phyloP scores from a whole-genome alignment of 192 early-diverging fungal genomes.

The Backusella liffmaniae region DNA sequence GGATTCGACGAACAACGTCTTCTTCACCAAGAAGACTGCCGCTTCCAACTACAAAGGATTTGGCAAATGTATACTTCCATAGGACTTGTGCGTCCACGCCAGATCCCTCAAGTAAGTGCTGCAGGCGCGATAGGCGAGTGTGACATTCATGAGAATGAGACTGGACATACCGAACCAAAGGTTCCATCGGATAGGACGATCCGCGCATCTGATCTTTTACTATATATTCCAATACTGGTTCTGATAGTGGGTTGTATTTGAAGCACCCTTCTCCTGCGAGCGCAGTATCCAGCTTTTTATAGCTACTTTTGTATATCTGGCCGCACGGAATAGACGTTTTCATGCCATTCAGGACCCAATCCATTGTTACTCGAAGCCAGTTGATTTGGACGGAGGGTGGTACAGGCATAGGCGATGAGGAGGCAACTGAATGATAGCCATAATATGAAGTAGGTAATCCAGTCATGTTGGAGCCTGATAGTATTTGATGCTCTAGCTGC shows the following conservation, averaged over 20 bases:
- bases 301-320: conserved; percentile 25
- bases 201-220: background rate
- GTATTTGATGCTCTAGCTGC: background rate
- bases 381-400: conserved; percentile 13
- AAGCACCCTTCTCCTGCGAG: conserved; percentile 28
- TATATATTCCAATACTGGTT: conserved; percentile 28
- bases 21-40: conserved; percentile 29
- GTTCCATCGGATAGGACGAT: conserved; percentile 1
- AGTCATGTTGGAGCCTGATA: background rate
- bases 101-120: conserved; percentile 24
- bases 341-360: conserved; percentile 28
- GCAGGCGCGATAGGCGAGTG: conserved; percentile 24
- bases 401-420: background rate
- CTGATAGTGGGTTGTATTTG: conserved; percentile 29
- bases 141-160: conserved; percentile 31
- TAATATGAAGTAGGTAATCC: conserved; percentile 1
- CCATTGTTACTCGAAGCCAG: conserved; percentile 26
- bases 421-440: background rate
- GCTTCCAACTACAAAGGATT: conserved; percentile 26
- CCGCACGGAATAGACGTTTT: background rate
- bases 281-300: background rate
- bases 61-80: conserved; percentile 40
- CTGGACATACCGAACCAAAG: conserved; percentile 23
- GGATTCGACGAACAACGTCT: conserved; percentile 30
- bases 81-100: conserved; percentile 32